Conservation (phyloP, 108 stramenopile species). For the Cyclotella sp. region DNA sequence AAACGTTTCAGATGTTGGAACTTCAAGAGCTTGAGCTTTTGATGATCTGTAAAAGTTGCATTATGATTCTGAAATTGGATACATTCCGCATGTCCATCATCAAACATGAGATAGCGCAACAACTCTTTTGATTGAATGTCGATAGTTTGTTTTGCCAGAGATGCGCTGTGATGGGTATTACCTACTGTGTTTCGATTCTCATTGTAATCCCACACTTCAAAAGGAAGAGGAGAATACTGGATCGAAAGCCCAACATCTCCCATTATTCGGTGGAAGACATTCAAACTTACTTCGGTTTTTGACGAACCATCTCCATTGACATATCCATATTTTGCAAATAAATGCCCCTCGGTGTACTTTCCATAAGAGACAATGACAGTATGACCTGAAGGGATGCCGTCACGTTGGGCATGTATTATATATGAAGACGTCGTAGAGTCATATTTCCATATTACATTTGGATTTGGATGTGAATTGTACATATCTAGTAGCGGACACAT, state of each 20-base stretch:
- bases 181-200: not conserved
- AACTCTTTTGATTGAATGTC: constrained; percentile 55
- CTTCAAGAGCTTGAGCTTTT: constrained; percentile 75
- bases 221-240: constrained; percentile 67
- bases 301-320: constrained; percentile 85
- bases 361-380: constrained; percentile 75
- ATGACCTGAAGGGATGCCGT: constrained; percentile 44
- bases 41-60: constrained; percentile 12
- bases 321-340: constrained; percentile 84
- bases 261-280: constrained; percentile 65
- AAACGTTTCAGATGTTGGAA: constrained; percentile 61
- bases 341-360: constrained; percentile 68
- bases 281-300: constrained; percentile 64
- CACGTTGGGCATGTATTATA: constrained; percentile 54
- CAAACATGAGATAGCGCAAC: constrained; percentile 70
- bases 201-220: constrained; percentile 27
- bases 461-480: constrained; percentile 81
- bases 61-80: constrained; percentile 24
- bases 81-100: constrained; percentile 82
- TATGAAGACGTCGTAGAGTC: constrained; percentile 54
- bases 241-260: constrained; percentile 58
- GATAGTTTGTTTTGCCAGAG: constrained; percentile 18
- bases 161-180: constrained; percentile 5
- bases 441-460: constrained; percentile 71
- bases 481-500: constrained; percentile 85